Conservation (phyloP, 495 filamentous ascomycete genomes). For the Cairneyella variabilis region DNA sequence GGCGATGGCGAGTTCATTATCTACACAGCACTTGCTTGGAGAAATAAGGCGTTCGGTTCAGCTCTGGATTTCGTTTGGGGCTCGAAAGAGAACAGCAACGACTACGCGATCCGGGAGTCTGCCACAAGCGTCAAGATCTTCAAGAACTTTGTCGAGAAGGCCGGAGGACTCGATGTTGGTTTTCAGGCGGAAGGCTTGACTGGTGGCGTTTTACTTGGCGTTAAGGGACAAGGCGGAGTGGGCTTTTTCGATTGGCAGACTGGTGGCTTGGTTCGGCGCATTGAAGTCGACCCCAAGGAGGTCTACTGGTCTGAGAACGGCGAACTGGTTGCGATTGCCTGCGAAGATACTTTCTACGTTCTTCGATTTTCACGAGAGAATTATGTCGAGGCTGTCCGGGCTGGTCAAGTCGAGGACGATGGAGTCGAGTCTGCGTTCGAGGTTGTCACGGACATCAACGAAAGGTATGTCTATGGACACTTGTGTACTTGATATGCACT, state of each 20-base stretch:
- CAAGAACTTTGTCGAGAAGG: slow-evolving; percentile 95
- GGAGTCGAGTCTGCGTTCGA: slow-evolving; percentile 98
- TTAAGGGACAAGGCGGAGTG: slow-evolving; percentile 90
- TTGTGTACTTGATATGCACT: neutral
- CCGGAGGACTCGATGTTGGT: slow-evolving; percentile 84
- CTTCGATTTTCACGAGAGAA: slow-evolving; percentile 85
- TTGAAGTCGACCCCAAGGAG: slow-evolving; percentile 89
- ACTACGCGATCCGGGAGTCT: slow-evolving; percentile 95
- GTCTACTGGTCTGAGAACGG: slow-evolving; percentile 98
- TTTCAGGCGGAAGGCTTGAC: slow-evolving; percentile 92
- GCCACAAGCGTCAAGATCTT: slow-evolving; percentile 91
- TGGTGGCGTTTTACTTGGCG: slow-evolving; percentile 88
- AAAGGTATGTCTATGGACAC: slow-evolving; percentile 50
- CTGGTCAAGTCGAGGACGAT: slow-evolving; percentile 84
- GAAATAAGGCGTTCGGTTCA: slow-evolving; percentile 95
- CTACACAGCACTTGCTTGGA: slow-evolving; percentile 94
- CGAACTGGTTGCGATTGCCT: slow-evolving; percentile 87
- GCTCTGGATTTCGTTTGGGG: slow-evolving; percentile 97
- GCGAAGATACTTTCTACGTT: slow-evolving; percentile 94
- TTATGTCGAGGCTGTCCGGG: slow-evolving; percentile 75
- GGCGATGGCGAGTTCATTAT: slow-evolving; percentile 98
- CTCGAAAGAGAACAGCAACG: slow-evolving; percentile 95
- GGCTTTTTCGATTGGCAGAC: slow-evolving; percentile 96
- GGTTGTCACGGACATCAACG: slow-evolving; percentile 89
- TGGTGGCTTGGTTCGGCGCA: slow-evolving; percentile 82